phyloP scores from a whole-genome alignment of 495 filamentous ascomycete species.

The Chaetomium cochliodes region DNA sequence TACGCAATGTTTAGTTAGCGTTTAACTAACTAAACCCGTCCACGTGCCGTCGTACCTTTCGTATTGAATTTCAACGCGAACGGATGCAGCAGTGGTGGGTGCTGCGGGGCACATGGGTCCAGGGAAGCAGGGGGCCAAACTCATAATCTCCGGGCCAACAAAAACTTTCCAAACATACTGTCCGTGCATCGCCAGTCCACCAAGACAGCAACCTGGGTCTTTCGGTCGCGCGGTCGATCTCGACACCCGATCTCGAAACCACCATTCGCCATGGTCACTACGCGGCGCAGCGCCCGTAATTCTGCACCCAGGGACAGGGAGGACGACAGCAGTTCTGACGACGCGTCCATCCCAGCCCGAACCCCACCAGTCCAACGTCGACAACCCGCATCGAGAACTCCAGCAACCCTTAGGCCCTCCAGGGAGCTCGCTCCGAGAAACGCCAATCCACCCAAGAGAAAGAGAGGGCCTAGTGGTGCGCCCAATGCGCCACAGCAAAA shows the following conservation, averaged over 20 bases:
- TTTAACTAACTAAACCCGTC: no score
- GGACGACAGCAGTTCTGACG: neutral
- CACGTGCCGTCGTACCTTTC: no score
- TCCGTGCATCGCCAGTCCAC: neutral
- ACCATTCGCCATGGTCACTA: constrained; percentile 10
- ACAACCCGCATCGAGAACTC: neutral
- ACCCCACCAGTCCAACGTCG: neutral
- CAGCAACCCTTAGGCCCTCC: neutral
- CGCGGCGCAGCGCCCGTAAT: constrained; percentile 3
- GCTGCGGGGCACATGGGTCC: no score
- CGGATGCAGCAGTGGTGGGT: no score
- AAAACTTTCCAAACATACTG: neutral
- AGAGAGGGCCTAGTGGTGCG: neutral
- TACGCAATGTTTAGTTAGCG: no score
- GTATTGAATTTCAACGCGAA: no score
- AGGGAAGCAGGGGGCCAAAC: no score
- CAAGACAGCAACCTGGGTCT: neutral
- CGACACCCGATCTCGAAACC: neutral
- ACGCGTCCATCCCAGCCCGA: neutral
- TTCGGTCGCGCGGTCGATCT: neutral
- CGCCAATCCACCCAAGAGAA: neutral
- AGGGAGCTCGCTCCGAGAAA: neutral
- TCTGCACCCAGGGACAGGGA: neutral
- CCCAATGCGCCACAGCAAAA: neutral
- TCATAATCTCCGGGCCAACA: neutral